Conservation (phyloP, 345 rosid genomes). For the Brassica cretica region DNA sequence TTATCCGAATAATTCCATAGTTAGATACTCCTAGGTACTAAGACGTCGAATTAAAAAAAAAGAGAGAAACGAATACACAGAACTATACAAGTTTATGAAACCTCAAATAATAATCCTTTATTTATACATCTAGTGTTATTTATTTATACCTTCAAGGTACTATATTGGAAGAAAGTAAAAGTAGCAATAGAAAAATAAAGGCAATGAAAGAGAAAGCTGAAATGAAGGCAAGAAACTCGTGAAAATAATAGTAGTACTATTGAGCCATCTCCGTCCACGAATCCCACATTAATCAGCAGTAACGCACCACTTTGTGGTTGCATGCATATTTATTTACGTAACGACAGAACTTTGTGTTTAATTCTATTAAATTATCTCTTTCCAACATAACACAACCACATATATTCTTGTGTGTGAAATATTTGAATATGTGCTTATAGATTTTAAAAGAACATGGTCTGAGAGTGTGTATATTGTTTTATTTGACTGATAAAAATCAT, state of each 20-base stretch:
- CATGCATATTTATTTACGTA: constrained; percentile 37
- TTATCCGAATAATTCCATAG: constrained; percentile 9
- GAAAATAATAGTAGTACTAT: constrained; percentile 27
- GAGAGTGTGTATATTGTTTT: neutral
- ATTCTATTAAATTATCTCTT: neutral
- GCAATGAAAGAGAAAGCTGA: constrained; percentile 13
- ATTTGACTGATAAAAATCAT: neutral
- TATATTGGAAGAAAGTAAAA: constrained; percentile 22
- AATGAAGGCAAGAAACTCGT: constrained; percentile 31
- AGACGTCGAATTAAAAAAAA: neutral
- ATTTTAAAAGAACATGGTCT: neutral
- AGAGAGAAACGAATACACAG: neutral
- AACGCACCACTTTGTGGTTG: constrained; percentile 21
- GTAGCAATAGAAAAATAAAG: constrained; percentile 5
- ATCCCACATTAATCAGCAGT: constrained; percentile 30
- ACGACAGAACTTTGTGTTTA: constrained; percentile 39
- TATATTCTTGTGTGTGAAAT: neutral
- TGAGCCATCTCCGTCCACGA: constrained; percentile 37
- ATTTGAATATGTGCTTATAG: neutral
- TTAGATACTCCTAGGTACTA: constrained; percentile 7
- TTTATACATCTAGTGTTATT: neutral
- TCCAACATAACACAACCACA: neutral
- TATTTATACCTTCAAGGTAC: constrained; percentile 10
- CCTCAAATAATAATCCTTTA: neutral
- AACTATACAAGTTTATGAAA: neutral